Conservation (phyloP, 2,329 filamentous ascomycete species). For the Fusarium sp. region DNA sequence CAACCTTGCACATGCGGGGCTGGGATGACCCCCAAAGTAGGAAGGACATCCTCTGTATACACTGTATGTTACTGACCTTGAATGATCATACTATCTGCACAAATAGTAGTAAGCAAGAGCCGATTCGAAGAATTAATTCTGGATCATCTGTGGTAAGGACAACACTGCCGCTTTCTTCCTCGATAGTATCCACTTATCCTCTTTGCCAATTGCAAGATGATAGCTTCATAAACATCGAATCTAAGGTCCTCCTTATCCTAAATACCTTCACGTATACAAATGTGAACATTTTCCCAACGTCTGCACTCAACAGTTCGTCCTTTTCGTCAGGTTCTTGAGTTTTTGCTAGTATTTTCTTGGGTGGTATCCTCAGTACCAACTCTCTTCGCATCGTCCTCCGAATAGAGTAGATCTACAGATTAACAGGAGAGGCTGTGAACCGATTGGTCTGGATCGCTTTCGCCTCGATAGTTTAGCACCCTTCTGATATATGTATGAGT, state of each 20-base stretch:
- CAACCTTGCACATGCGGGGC: not conserved
- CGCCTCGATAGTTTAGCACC: no score
- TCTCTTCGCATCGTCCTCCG: accelerated
- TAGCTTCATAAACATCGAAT: not conserved
- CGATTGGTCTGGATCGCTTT: not conserved
- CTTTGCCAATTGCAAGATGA: no score
- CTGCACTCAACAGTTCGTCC: accelerated
- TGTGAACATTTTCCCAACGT: not conserved
- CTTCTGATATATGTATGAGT: no score
- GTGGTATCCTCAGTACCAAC: accelerated
- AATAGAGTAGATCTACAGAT: not conserved
- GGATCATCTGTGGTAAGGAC: not conserved
- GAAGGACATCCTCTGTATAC: not conserved
- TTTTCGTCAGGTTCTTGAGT: accelerated
- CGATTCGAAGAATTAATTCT: accelerated
- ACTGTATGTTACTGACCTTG: accelerated
- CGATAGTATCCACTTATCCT: accelerated
- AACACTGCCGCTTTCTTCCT: not conserved
- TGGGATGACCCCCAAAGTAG: not conserved
- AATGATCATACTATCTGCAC: accelerated
- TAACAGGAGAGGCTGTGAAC: not conserved
- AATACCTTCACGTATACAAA: accelerated
- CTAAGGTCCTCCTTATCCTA: accelerated
- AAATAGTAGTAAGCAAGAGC: accelerated
- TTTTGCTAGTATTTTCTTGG: accelerated